Evolutionary conservation across 2,329 filamentous ascomycete species (phyloP).

Genomic region (Fusarium praegraminearum): DNA sequence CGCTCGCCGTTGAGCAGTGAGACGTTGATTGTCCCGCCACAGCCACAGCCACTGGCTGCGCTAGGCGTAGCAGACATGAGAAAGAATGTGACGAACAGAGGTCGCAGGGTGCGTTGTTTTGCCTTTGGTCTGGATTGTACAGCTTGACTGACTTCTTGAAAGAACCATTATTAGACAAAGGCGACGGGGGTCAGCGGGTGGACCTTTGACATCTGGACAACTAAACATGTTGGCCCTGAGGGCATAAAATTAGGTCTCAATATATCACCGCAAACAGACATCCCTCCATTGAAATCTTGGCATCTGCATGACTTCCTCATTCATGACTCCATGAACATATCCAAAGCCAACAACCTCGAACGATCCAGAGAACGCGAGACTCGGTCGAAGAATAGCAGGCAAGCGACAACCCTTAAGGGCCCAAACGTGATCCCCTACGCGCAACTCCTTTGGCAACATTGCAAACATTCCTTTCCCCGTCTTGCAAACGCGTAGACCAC

Average conservation of each 20-base stretch:
- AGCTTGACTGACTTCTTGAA: too few species aligned
- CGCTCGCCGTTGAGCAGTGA: too few species aligned
- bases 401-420: neutral
- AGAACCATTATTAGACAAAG: too few species aligned
- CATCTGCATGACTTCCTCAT: neutral
- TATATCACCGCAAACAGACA: neutral
- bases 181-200: too few species aligned
- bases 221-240: rapidly evolving
- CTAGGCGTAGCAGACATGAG: rapidly evolving
- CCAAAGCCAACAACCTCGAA: neutral
- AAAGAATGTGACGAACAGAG: rapidly evolving
- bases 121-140: too few species aligned
- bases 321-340: neutral
- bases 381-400: neutral
- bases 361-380: rapidly evolving
- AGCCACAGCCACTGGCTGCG: rapidly evolving
- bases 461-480: neutral
- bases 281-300: neutral
- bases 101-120: too few species aligned
- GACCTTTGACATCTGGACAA: too few species aligned
- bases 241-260: neutral
- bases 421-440: neutral
- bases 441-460: rapidly evolving
- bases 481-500: neutral
- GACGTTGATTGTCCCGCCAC: too few species aligned